Percentiles rank a stretch among this genome's conserved stretches.
Conservation (phyloP, 1,284 basidiomycete species). For the Leccinum fuscescens region DNA sequence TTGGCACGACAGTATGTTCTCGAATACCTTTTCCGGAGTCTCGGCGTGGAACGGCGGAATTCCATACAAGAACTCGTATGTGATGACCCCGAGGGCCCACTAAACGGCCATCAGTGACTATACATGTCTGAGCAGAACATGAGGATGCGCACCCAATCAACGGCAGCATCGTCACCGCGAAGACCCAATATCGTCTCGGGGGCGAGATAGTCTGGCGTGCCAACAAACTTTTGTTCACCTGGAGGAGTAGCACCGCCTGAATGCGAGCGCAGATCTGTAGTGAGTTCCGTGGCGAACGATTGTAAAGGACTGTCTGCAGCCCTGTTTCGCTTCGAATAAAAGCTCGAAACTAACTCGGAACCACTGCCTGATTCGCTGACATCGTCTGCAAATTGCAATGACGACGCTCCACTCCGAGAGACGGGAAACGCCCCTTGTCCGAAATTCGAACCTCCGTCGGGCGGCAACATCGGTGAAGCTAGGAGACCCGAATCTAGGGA, state of each 20-base stretch:
- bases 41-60: conserved; percentile 98
- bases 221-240: conserved; percentile 90
- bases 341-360: conserved; percentile 69
- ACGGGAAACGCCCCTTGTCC: conserved; percentile 54
- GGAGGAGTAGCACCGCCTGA: conserved; percentile 66
- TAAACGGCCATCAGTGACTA: conserved; percentile 31
- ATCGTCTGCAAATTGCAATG: conserved; percentile 74
- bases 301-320: conserved; percentile 72
- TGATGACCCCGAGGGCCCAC: conserved; percentile 98
- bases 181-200: conserved; percentile 96
- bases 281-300: conserved; percentile 79
- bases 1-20: conserved; percentile 96
- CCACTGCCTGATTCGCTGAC: conserved; percentile 78
- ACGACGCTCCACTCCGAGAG: conserved; percentile 59
- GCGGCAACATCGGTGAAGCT: conserved; percentile 65
- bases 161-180: conserved; percentile 91
- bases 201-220: conserved; percentile 95
- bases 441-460: conserved; percentile 82
- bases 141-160: conserved; percentile 74
- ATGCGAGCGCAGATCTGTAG: conserved; percentile 73
- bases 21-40: conserved; percentile 95
- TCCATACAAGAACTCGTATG: conserved; percentile 98
- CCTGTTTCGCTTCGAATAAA: conserved; percentile 56
- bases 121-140: conserved; percentile 5
- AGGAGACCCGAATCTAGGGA: conserved; percentile 83